Percentiles rank a stretch among this genome's conserved stretches.
Conservation (phyloP, 148 eudicot genomes). For the Linanthus parryae region DNA sequence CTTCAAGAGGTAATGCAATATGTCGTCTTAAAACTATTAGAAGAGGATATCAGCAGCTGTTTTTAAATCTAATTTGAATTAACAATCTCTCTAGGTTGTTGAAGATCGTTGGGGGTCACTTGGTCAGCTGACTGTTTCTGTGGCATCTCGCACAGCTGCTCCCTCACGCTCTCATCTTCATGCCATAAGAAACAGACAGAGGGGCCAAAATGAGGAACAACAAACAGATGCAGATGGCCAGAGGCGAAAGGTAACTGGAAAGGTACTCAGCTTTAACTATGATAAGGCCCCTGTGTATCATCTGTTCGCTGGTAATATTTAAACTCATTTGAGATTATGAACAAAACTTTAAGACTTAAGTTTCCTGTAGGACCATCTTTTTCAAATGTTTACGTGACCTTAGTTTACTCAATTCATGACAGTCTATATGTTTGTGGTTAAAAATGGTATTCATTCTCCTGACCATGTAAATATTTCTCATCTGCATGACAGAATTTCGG, state of each 20-base stretch:
- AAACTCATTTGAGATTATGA: no score
- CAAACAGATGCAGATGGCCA: slow-evolving; percentile 23
- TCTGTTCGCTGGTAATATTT: no score
- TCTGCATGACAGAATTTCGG: slow-evolving; percentile 22
- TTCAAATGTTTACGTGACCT: no score
- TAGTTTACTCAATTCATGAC: no score
- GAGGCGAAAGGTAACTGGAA: slow-evolving; percentile 30
- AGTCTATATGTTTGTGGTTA: no score
- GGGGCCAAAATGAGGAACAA: slow-evolving; percentile 39
- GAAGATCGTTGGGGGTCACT: slow-evolving; percentile 93
- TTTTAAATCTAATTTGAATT: not conserved
- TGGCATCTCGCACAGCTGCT: slow-evolving; percentile 74
- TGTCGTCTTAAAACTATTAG: slow-evolving; percentile 2
- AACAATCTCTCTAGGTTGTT: slow-evolving; percentile 52
- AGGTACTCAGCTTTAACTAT: slow-evolving; percentile 25
- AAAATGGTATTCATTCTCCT: no score
- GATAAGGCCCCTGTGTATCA: not conserved
- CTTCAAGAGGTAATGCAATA: slow-evolving; percentile 52
- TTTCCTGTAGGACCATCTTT: no score
- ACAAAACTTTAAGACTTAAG: no score
- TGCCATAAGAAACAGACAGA: slow-evolving; percentile 60
- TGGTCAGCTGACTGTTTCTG: slow-evolving; percentile 80
- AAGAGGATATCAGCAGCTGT: not conserved
- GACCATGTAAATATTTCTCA: not conserved
- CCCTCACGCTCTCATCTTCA: slow-evolving; percentile 88